phyloP scores from a whole-genome alignment of 2,329 filamentous ascomycete species.

The Penicillium sp. region DNA sequence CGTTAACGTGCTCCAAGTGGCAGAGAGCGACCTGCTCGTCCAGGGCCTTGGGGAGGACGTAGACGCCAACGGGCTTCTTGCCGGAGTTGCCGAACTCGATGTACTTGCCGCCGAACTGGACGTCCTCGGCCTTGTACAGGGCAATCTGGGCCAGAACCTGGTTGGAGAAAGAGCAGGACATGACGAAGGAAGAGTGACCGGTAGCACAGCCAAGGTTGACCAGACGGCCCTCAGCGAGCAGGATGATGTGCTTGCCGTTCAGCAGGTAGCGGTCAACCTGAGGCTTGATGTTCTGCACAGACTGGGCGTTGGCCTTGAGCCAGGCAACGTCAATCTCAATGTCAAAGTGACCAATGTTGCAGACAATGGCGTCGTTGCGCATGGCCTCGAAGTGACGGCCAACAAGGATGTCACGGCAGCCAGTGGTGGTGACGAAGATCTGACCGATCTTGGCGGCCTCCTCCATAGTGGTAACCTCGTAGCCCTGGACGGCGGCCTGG shows the following conservation, averaged over 20 bases:
- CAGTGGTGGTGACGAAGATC: slow-evolving; percentile 99
- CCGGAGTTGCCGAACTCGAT: slow-evolving; percentile 88
- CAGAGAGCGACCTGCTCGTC: slow-evolving; percentile 97
- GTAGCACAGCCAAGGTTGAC: slow-evolving; percentile 99
- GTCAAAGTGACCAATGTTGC: slow-evolving; percentile 99
- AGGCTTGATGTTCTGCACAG: slow-evolving; percentile 97
- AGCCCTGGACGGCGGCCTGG: slow-evolving; percentile 95
- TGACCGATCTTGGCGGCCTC: slow-evolving; percentile 83
- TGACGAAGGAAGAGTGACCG: slow-evolving; percentile 98
- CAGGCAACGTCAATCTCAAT: slow-evolving; percentile 99
- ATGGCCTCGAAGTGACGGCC: slow-evolving; percentile 90
- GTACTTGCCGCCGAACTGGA: slow-evolving; percentile 86
- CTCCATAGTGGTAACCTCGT: slow-evolving; percentile 96
- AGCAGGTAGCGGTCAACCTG: slow-evolving; percentile 98
- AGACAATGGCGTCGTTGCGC: slow-evolving; percentile 96
- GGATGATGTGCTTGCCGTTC: slow-evolving; percentile 95
- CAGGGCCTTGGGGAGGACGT: slow-evolving; percentile 96
- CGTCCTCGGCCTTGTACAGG: slow-evolving; percentile 88
- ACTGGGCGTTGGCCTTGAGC: slow-evolving; percentile 94
- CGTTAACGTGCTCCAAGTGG: slow-evolving; percentile 89
- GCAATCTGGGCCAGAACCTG: slow-evolving; percentile 99
- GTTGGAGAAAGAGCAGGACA: slow-evolving; percentile 99
- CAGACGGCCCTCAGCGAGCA: slow-evolving; percentile 95
- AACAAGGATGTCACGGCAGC: slow-evolving; percentile 95
- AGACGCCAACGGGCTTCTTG: slow-evolving; percentile 87